Evolutionary conservation across 352 stramenopile species (phyloP), one percentile per base, ranked within the genome.

Genomic region (Phytopythium boreale): DNA sequence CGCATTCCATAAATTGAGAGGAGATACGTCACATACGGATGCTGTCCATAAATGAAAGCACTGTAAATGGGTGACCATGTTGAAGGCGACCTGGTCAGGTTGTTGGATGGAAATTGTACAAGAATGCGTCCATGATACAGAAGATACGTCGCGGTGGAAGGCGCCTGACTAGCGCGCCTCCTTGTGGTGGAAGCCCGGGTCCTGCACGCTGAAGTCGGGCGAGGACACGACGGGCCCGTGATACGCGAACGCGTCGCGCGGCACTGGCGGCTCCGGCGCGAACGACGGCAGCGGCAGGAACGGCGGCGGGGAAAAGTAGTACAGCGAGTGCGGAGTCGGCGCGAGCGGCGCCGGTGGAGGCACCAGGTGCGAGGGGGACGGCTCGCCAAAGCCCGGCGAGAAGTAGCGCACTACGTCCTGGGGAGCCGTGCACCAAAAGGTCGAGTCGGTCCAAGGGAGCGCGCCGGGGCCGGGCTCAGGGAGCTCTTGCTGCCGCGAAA

Each of bases 391-490:
- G 12, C 71, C 69, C 41, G 72, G 56, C 12, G 77, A 76, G 69
- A 90, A 90, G 56, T 83, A 94, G 0, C 86, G 80, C 47, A 94
- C 86, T 43, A 94, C 86, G 46, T 91, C 77, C 19, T 78, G 76
- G 2, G 86, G 84, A 27, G 76, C 80, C 2, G 84, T 93, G 72
- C 73, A 68, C 82, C 82, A 93, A 12, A 91, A 67, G 22, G 70
- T 83, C 0, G 64, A 70, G 24, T 89, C 64, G 41, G 64, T 80
- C 79, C 79, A 93, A 2, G 71, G 64, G 7, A 80, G 62, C 52
- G 66, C 61, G 36, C 41, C 50, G 1, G 53, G 53, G 15, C 59
- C n/a, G 2, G 57, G 22, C 12, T 66, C 58, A 31, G 51, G 29
- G 2, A 90, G 63, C 53, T 90, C 80, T 8, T 79, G 75, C 59